These are phyloP conservation scores for Rhynchosporium graminicola DNA, from an alignment of 2,329 filamentous ascomycete species.

Conservation along the genomic window DNA sequence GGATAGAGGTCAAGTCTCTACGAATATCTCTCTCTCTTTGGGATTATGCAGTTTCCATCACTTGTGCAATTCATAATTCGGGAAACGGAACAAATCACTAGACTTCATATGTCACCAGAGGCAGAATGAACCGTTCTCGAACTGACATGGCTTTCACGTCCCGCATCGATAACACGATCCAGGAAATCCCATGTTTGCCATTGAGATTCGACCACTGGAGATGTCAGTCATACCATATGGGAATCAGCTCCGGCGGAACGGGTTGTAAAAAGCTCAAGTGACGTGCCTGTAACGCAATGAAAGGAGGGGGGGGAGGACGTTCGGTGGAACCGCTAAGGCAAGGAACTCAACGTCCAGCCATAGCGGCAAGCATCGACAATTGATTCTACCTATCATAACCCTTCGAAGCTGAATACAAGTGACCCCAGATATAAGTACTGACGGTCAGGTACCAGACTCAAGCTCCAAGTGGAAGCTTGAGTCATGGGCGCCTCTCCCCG, in stretches of 20 bases:
- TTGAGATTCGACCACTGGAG: neutral
- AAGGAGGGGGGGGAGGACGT: neutral
- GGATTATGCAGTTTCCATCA: neutral
- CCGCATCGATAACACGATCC: too few species aligned
- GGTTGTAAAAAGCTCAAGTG: neutral
- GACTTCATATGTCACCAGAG: too few species aligned
- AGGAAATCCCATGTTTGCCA: too few species aligned
- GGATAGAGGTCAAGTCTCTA: too few species aligned
- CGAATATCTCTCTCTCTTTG: neutral
- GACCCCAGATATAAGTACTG: neutral
- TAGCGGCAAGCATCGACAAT: neutral
- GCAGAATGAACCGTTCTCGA: too few species aligned
- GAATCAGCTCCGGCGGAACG: conserved; percentile 3
- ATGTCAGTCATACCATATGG: too few species aligned
- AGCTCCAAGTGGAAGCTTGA: conserved; percentile 4
- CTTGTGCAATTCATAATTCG: neutral
- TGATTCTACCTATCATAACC: neutral
- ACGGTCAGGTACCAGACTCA: neutral
- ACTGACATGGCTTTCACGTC: too few species aligned
- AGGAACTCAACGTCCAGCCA: neutral
- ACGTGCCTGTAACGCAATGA: neutral
- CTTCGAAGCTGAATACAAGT: neutral
- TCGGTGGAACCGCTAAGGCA: conserved; percentile 5
- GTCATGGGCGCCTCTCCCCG: neutral
- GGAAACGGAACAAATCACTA: too few species aligned